These are phyloP conservation scores for Mediolabrus comicus DNA, from an alignment of 108 stramenopile species.

Conservation along the genomic window DNA sequence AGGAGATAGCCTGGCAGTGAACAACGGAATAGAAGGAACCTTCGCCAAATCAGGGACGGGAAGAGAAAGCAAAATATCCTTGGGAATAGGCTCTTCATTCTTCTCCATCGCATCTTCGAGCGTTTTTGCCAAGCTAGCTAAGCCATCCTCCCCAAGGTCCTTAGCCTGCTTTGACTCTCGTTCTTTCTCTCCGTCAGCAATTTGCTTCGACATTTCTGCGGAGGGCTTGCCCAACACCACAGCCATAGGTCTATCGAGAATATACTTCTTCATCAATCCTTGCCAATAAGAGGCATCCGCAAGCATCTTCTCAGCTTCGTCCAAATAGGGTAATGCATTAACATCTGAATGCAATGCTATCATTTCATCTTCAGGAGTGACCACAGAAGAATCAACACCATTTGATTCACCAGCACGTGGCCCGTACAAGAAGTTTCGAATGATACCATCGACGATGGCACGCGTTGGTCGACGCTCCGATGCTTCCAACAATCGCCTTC, in stretches of 20 bases:
- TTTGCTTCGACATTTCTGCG: constrained; percentile 24
- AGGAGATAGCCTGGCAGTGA: constrained; percentile 31
- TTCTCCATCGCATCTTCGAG: constrained; percentile 31
- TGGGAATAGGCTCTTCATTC: constrained; percentile 42
- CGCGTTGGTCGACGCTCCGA: constrained; percentile 31
- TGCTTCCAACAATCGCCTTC: constrained; percentile 28
- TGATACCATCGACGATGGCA: constrained; percentile 34
- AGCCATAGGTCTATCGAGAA: constrained; percentile 45
- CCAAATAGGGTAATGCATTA: constrained; percentile 32
- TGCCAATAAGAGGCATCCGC: constrained; percentile 40
- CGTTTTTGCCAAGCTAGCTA: constrained; percentile 9
- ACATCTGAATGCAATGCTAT: constrained; percentile 33
- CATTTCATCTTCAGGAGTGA: constrained; percentile 27
- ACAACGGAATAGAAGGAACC: constrained; percentile 43
- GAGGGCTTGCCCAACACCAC: constrained; percentile 49
- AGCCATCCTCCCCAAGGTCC: constrained; percentile 33
- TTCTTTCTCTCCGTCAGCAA: constrained; percentile 30
- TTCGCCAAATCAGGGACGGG: constrained; percentile 44
- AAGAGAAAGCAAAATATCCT: constrained; percentile 38
- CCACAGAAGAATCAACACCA: constrained; percentile 3
- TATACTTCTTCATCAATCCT: constrained; percentile 22
- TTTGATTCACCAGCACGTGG: constrained; percentile 30
- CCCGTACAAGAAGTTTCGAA: constrained; percentile 47
- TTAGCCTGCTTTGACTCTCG: constrained; percentile 33
- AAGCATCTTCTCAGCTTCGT: constrained; percentile 30